Base-by-base conservation (phyloP, 257 asterid species). In the Forsythia suspensa region DNA sequence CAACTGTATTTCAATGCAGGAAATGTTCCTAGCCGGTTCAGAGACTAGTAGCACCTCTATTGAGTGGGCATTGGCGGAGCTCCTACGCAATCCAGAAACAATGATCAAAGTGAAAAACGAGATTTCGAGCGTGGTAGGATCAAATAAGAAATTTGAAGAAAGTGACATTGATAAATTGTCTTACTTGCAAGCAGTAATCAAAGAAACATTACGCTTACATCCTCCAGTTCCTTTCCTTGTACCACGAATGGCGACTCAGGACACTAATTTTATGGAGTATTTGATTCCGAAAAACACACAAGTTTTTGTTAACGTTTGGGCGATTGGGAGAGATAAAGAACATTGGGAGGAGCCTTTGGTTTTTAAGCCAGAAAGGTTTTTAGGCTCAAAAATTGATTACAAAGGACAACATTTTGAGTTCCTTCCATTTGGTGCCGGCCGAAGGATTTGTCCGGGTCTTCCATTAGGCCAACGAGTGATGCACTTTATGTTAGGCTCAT, bases 381-480 rank as follows among this genome's bases (percentile, higher is more conserved):
- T 86, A 1, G 91, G 75, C 21, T 76, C 86, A 0, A 76, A 67
- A 1, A 20, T 79, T 16, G 97, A 91, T 36, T 86, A 79, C 36
- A 92, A 75, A 40, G 97, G 93, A 1, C 91, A 87, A 16, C 73
- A 89, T 76, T 90, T 79, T 71, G 89, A 85, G 84, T 71, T 86
- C 43, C 74, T 90, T n/a, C 92, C 95, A 2, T 92, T 90, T 29
- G 97, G 95, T 0, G 90, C 95, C 0, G 91, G 95, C 0, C 77
- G 93, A 59, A 84, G 97, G 78, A 80, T 84, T 42, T 92, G 94
- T 43, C 89, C 84, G 0, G 92, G 91, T 10, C 82, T 92, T 57
- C 77, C 91, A 0, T 76, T 89, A 46, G 93, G 24, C 8, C 65
- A 55, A 16, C 65, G 11, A 4, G 4, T 55, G 65, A 55, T 55